Base-by-base conservation (phyloP, 225 moss, liverwort and hornwort species). In the Bryoerythrophyllum caledonicum region DNA sequence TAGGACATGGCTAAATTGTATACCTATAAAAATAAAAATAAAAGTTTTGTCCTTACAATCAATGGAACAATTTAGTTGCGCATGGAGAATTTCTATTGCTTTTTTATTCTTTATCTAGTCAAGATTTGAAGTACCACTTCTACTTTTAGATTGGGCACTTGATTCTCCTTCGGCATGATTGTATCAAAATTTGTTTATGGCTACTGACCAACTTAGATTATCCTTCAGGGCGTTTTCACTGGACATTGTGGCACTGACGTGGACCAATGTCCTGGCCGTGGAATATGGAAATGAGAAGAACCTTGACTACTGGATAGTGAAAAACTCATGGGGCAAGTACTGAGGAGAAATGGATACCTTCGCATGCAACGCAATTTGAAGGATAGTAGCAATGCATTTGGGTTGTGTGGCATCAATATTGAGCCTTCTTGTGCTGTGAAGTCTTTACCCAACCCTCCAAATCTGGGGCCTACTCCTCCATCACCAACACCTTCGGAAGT, bases 391-490 rank as follows among this genome's bases (percentile, higher is more conserved):
- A 53, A 11, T 27, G 37, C 15, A 82, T 44, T 60, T 60, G 61
- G 78, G 32, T 75, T 74, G 1, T 93, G 95, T 3, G 87, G 93
- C 17, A 91, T 95, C 82, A 88, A 91, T 12, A 71, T 90, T 2
- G 84, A 91, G 54, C 81, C 91, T 10, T 91, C 91, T 0, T 94
- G 59, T 5, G 43, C 71, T 13, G 44, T 44, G 44, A 96, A 96
- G 73, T 82, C 85, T 20, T 87, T 87, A 2, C 72, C 84, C 28
- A 93, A 96, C 46, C 93, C 96, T 2, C 96, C 93, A 0, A 91
- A 96, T 27, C 96, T 90, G 28, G 93, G 93, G 23, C 96, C 91
- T 19, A 89, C 93, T 55, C 96, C 93, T 43, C 93, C 96, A 13
- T 9, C 90, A 3, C 93, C 95, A 30, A 0, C 85, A 17, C 86